These are phyloP conservation scores for Globisporangium spinosum DNA, from an alignment of 352 stramenopile species.

Conservation along the genomic window DNA sequence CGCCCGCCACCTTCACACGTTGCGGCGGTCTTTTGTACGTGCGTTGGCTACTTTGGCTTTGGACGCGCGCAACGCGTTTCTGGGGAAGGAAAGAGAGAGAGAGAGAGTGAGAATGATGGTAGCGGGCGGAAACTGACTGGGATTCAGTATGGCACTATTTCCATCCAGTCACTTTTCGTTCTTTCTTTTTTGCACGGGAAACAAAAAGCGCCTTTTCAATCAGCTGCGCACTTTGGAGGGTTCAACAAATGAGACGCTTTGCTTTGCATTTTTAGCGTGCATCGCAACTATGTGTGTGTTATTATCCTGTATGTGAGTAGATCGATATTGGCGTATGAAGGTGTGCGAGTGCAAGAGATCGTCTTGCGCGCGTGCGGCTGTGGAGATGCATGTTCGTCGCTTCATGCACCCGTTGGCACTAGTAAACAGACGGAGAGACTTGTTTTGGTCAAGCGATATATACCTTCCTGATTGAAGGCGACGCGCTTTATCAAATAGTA, in stretches of 20 bases:
- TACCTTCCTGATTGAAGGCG: neutral
- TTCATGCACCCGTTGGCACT: neutral
- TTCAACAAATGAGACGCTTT: conserved; percentile 4
- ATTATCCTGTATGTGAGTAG: neutral
- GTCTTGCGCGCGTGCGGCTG: neutral
- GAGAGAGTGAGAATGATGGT: conserved; percentile 1
- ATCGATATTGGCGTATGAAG: neutral
- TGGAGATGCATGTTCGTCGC: neutral
- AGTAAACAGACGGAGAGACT: neutral
- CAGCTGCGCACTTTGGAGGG: neutral
- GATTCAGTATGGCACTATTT: conserved; percentile 10
- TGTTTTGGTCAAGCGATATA: neutral
- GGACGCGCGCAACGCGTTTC: conserved; percentile 6
- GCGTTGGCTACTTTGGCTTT: neutral
- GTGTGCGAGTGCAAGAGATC: neutral
- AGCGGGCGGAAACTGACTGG: neutral
- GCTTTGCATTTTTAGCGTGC: neutral
- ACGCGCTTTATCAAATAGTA: neutral
- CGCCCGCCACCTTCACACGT: neutral
- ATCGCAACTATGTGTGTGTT: neutral
- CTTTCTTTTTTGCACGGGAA: conserved; percentile 8
- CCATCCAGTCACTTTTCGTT: conserved; percentile 11
- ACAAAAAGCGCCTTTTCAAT: neutral
- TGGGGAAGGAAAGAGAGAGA: conserved; percentile 3
- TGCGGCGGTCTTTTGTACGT: neutral